These are phyloP conservation scores for Colletotrichum godetiae DNA, from an alignment of 2,329 filamentous ascomycete species.

Conservation along the genomic window DNA sequence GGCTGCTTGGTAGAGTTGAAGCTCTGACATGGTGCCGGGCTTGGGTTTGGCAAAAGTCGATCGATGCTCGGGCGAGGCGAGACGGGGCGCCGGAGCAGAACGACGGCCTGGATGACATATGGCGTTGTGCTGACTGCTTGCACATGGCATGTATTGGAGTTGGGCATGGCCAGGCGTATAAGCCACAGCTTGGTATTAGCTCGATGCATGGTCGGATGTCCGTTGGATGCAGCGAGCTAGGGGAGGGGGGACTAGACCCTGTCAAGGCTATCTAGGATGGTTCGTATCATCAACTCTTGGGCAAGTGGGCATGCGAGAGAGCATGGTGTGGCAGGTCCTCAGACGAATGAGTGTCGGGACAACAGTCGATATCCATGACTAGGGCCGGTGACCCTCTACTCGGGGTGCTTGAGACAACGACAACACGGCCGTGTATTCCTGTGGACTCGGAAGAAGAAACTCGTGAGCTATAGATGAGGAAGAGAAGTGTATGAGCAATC, in stretches of 20 bases:
- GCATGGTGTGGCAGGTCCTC: constrained; percentile 4
- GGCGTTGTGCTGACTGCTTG: constrained; percentile 27
- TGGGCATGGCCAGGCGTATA: constrained; percentile 18
- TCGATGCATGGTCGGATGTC: constrained; percentile 30
- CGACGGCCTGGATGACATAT: constrained; percentile 23
- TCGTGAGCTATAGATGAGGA: background rate
- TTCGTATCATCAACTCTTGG: background rate
- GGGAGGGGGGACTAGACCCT: constrained; percentile 10
- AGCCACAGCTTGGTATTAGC: constrained; percentile 16
- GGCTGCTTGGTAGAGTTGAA: constrained; percentile 26
- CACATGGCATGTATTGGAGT: constrained; percentile 24
- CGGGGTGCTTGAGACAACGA: constrained; percentile 9
- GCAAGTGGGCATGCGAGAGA: background rate
- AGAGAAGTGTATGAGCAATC: background rate
- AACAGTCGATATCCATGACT: background rate
- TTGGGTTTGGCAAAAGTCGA: constrained; percentile 9
- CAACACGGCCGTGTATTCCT: background rate
- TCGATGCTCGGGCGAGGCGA: constrained; percentile 18
- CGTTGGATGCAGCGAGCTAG: constrained; percentile 18
- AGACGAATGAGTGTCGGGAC: constrained; percentile 13
- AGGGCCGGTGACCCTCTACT: background rate
- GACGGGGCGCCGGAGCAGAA: background rate
- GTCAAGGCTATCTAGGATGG: constrained; percentile 13
- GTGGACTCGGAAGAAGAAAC: background rate
- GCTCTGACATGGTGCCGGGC: constrained; percentile 27